phyloP scores from a whole-genome alignment of 2,329 filamentous ascomycete genomes.

The Beauveria varroae region DNA sequence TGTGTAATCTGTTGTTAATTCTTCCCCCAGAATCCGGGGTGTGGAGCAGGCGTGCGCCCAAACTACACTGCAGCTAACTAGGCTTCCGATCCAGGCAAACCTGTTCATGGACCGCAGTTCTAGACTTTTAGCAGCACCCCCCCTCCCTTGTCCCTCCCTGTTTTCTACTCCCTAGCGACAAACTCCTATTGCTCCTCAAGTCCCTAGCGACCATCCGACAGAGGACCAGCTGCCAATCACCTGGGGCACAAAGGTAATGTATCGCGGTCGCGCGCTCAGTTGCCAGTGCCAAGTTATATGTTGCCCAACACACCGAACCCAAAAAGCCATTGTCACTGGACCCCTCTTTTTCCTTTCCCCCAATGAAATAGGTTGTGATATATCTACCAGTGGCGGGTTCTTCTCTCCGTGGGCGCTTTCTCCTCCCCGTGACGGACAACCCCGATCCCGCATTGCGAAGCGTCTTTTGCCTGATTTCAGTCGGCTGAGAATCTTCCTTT shows the following conservation, averaged over 20 bases:
- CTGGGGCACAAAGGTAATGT: slow-evolving; percentile 4
- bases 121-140: slow-evolving; percentile 11
- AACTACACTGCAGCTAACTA: neutral
- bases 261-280: neutral
- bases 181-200: too few relatives aligned
- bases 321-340: slow-evolving; percentile 10
- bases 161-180: too few relatives aligned
- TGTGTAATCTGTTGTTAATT: neutral
- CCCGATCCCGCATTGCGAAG: neutral
- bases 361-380: neutral
- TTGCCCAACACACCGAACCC: slow-evolving; percentile 9
- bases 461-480: neutral
- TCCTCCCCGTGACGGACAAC: neutral
- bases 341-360: neutral
- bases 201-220: neutral
- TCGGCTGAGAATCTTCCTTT: neutral
- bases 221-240: slow-evolving; percentile 6
- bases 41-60: neutral
- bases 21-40: slow-evolving; percentile 9
- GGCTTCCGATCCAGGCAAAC: slow-evolving; percentile 7
- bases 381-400: slow-evolving; percentile 8
- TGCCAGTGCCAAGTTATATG: slow-evolving; percentile 2
- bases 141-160: neutral
- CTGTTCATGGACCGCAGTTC: slow-evolving; percentile 11
- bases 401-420: neutral